phyloP scores from a whole-genome alignment of 345 rosid genomes.

The Capsella bursapastoris region DNA sequence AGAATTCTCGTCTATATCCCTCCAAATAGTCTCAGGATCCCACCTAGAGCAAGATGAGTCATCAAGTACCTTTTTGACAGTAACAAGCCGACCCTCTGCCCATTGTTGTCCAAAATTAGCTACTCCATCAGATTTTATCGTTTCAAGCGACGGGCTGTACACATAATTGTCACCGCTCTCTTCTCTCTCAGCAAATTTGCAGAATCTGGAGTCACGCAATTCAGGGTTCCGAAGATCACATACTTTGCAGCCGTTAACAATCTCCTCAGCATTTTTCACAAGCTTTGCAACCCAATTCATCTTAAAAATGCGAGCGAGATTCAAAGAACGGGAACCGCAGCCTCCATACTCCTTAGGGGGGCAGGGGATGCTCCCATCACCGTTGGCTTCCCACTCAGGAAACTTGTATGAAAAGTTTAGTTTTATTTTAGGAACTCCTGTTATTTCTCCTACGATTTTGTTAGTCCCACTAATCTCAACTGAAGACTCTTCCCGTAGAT shows the following conservation, averaged over 20 bases:
- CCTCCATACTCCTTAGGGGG: conserved; percentile 88
- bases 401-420: conserved; percentile 60
- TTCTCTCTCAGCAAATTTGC: conserved; percentile 61
- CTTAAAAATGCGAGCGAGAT: conserved; percentile 86
- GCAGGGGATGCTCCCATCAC: conserved; percentile 88
- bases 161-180: conserved; percentile 64
- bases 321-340: conserved; percentile 69
- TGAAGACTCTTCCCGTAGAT: conserved; percentile 70
- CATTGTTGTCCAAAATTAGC: conserved; percentile 75
- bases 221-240: conserved; percentile 45
- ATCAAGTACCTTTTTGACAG: conserved; percentile 71
- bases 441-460: conserved; percentile 41
- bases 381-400: conserved; percentile 85
- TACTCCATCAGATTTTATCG: conserved; percentile 61
- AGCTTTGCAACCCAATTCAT: conserved; percentile 99
- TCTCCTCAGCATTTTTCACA: conserved; percentile 92
- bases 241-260: conserved; percentile 86
- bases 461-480: conserved; percentile 43
- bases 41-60: conserved; percentile 65
- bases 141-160: conserved; percentile 65
- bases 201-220: conserved; percentile 47
- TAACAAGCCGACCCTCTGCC: conserved; percentile 74
- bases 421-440: conserved; percentile 46
- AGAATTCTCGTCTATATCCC: conserved; percentile 69
- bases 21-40: conserved; percentile 84